Evolutionary conservation across 2,329 filamentous ascomycete species (phyloP).

Genomic region (Hortaea werneckii): DNA sequence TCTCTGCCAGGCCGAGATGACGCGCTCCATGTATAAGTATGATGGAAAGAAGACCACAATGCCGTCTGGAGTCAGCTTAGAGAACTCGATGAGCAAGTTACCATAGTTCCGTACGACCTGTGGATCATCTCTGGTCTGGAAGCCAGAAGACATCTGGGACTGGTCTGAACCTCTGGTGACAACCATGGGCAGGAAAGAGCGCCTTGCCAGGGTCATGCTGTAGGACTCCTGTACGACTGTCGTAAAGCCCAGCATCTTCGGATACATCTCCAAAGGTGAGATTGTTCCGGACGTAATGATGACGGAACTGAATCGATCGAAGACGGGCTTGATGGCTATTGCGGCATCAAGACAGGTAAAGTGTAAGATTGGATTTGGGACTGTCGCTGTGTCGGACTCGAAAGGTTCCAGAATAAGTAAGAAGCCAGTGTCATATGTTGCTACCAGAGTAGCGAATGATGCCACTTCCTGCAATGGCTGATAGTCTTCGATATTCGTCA

Average conservation of each 20-base stretch:
- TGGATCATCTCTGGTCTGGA: slow-evolving; percentile 90
- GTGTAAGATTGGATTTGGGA: slow-evolving; percentile 93
- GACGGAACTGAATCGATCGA: slow-evolving; percentile 93
- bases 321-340: slow-evolving; percentile 95
- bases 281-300: slow-evolving; percentile 98
- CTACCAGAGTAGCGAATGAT: slow-evolving; percentile 89
- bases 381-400: slow-evolving; percentile 88
- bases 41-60: slow-evolving; percentile 99
- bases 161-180: slow-evolving; percentile 93
- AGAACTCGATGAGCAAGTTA: slow-evolving; percentile 84
- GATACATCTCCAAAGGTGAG: slow-evolving; percentile 96
- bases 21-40: slow-evolving; percentile 98
- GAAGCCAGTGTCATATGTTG: slow-evolving; percentile 95
- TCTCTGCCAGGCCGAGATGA: slow-evolving; percentile 98
- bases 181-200: slow-evolving; percentile 97
- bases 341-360: slow-evolving; percentile 95
- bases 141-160: slow-evolving; percentile 82
- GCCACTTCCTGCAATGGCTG: slow-evolving; percentile 95
- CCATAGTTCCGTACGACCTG: slow-evolving; percentile 97
- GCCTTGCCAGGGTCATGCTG: slow-evolving; percentile 84
- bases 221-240: slow-evolving; percentile 96
- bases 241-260: slow-evolving; percentile 90
- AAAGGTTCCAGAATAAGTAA: slow-evolving; percentile 93
- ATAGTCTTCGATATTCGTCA: slow-evolving; percentile 97
- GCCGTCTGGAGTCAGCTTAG: slow-evolving; percentile 89